Evolutionary conservation across 1,139 yeast species (phyloP).

Genomic region (Chernovozyma aurita): DNA sequence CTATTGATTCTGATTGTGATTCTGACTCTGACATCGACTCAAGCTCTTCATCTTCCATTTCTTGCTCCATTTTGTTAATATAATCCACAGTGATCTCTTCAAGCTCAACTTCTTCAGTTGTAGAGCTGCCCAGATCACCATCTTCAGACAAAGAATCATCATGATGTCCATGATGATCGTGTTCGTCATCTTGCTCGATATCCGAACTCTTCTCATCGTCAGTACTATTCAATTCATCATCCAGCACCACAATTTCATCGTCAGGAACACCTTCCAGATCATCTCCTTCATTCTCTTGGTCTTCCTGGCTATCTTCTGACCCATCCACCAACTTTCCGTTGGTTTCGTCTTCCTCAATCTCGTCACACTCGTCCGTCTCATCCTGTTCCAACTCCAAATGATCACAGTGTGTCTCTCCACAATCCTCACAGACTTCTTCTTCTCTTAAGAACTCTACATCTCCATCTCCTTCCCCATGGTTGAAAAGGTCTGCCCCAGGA

Average conservation of each 20-base stretch:
- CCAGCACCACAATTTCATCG: neutral
- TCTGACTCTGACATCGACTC: slow-evolving; percentile 22
- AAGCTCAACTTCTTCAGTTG: slow-evolving; percentile 13
- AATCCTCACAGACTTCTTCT: slow-evolving; percentile 65
- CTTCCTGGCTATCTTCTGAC: no score
- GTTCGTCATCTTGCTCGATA: slow-evolving; percentile 22
- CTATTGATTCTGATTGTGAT: slow-evolving; percentile 15
- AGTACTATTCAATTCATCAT: neutral
- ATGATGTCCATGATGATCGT: slow-evolving; percentile 19
- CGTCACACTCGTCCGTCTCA: slow-evolving; percentile 10
- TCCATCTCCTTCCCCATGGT: slow-evolving; percentile 46
- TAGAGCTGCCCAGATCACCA: slow-evolving; percentile 15
- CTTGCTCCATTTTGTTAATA: slow-evolving; percentile 21
- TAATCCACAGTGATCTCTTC: slow-evolving; percentile 26
- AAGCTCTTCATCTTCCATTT: slow-evolving; percentile 12
- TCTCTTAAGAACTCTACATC: slow-evolving; percentile 22
- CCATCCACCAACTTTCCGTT: slow-evolving; percentile 2
- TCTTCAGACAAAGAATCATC: slow-evolving; percentile 19
- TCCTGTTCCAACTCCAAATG: slow-evolving; percentile 37
- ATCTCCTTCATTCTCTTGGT: slow-evolving; percentile 10
- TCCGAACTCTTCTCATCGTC: slow-evolving; percentile 8
- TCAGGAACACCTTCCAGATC: slow-evolving; percentile 1
- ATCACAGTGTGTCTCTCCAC: slow-evolving; percentile 67
- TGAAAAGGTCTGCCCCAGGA: slow-evolving; percentile 89
- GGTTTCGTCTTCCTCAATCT: slow-evolving; percentile 6